A percentile compares a stretch with the other conserved stretches of the same genome.
Conservation (phyloP, 2,329 filamentous ascomycete species). For the Trichoderma guizhouense region DNA sequence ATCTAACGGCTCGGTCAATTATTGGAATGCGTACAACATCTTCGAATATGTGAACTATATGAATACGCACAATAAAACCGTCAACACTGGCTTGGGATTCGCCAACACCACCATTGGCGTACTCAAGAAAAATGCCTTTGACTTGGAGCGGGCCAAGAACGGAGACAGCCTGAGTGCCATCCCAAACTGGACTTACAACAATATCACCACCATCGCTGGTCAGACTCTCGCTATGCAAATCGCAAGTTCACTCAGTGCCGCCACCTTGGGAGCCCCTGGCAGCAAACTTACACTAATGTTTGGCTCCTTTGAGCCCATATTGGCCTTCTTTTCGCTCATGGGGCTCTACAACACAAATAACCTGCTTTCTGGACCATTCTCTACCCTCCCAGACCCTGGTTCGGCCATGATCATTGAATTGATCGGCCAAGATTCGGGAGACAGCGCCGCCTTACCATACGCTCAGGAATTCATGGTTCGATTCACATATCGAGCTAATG, state of each 20-base stretch:
- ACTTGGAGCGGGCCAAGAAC: conserved; percentile 58
- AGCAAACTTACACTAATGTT: conserved; percentile 53
- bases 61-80: conserved; percentile 48
- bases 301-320: conserved; percentile 52
- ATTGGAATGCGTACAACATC: conserved; percentile 49
- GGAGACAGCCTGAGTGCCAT: conserved; percentile 51
- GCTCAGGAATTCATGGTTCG: conserved; percentile 47
- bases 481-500: conserved; percentile 54
- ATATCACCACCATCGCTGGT: conserved; percentile 49
- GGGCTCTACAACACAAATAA: conserved; percentile 49
- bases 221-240: conserved; percentile 49
- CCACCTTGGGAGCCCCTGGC: conserved; percentile 36
- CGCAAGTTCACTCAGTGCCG: conserved; percentile 42
- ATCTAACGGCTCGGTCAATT: conserved; percentile 35
- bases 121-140: conserved; percentile 62
- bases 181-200: conserved; percentile 33
- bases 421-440: conserved; percentile 29
- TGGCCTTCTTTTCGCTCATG: conserved; percentile 52
- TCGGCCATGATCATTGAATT: conserved; percentile 73
- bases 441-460: conserved; percentile 24
- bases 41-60: conserved; percentile 57
- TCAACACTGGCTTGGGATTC: conserved; percentile 37
- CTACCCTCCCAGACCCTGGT: conserved; percentile 61
- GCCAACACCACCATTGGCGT: conserved; percentile 35
- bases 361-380: conserved; percentile 40